These are phyloP conservation scores for Sugiyamaella novakii DNA, from an alignment of 1,139 yeast genomes.

Conservation along the genomic window DNA sequence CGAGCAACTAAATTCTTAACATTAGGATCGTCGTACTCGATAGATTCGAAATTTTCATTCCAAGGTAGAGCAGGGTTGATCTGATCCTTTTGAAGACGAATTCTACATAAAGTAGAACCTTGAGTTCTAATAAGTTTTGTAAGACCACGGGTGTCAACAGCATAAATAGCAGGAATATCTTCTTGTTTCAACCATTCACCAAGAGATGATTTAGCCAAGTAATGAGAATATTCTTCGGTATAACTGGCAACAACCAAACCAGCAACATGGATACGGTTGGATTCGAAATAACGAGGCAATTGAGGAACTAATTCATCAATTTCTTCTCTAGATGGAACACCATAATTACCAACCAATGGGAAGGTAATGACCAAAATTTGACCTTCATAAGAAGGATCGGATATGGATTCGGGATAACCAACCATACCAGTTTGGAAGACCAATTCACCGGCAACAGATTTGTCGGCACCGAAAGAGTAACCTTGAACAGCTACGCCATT, in stretches of 20 bases:
- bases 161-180: constrained; percentile 94
- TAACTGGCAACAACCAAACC: constrained; percentile 97
- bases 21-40: constrained; percentile 95
- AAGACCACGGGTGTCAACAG: constrained; percentile 94
- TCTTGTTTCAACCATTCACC: constrained; percentile 93
- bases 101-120: constrained; percentile 92
- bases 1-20: constrained; percentile 85
- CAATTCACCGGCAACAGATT: constrained; percentile 90
- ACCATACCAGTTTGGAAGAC: constrained; percentile 99
- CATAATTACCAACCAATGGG: constrained; percentile 97
- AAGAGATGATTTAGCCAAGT: constrained; percentile 85
- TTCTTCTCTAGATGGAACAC: constrained; percentile 89
- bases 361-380: constrained; percentile 96
- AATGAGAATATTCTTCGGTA: constrained; percentile 95
- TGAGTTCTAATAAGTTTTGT: constrained; percentile 89
- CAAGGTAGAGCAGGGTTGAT: constrained; percentile 53
- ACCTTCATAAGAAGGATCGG: constrained; percentile 98
- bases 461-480: constrained; percentile 95
- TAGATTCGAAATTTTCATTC: constrained; percentile 66
- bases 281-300: constrained; percentile 91
- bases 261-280: constrained; percentile 88
- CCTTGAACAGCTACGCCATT: constrained; percentile 92
- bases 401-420: constrained; percentile 97
- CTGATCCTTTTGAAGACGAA: constrained; percentile 59
- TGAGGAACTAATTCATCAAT: constrained; percentile 73